A percentile compares a stretch with the other conserved stretches of the same genome.
phyloP scores from a whole-genome alignment of 75 land plant genomes.

The Cupressus sempervirens region DNA sequence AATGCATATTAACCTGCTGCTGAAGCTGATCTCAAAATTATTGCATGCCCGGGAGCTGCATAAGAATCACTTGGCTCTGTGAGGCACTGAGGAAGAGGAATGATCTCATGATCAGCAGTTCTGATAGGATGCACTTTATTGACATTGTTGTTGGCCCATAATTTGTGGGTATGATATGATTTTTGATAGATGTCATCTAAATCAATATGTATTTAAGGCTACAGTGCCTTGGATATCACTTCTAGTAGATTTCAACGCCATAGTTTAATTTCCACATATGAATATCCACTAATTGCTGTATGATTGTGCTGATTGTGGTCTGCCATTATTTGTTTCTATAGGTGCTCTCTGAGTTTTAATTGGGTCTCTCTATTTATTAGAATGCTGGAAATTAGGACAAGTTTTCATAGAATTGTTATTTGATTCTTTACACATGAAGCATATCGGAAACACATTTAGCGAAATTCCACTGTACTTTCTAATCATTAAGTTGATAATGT shows the following conservation, averaged over 20 bases:
- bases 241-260: neutral
- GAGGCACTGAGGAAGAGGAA: neutral
- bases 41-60: neutral
- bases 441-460: neutral
- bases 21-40: neutral
- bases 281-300: neutral
- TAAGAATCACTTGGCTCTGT: neutral
- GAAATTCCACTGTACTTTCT: neutral
- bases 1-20: neutral
- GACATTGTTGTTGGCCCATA: neutral
- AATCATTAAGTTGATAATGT: neutral
- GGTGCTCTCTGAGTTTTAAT: neutral
- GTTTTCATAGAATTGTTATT: neutral
- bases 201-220: neutral
- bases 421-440: neutral
- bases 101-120: neutral
- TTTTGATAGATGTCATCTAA: neutral
- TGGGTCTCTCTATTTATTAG: neutral
- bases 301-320: neutral
- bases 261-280: neutral
- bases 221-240: neutral
- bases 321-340: neutral
- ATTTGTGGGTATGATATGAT: neutral
- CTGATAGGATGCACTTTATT: too few species aligned
- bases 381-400: conserved; percentile 3